Evolutionary conservation across 2,329 filamentous ascomycete genomes (phyloP), one percentile per base, ranked within the genome.

Genomic region (Aspergillus amoenus): DNA sequence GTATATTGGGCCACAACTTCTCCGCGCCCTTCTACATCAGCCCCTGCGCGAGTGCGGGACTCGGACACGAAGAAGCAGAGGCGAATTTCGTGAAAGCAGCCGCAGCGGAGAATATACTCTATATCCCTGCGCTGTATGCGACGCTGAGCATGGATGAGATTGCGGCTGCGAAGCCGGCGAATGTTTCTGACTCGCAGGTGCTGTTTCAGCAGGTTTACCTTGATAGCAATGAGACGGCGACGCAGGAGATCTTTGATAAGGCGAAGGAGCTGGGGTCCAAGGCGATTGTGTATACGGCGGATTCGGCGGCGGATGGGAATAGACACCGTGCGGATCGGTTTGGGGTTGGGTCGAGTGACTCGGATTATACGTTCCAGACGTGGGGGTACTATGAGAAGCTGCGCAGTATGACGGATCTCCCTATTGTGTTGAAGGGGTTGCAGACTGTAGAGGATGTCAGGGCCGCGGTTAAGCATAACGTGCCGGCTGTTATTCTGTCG

Each of bases 251-350:
- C 3, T 56, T 59, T 40, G 18, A 53, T 9, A 22, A 46, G 57
- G 88, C 96, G 72, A 85, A 89, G 70, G 81, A 81, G 62, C 81
- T 91, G 48, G 80, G 81, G 60, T 89, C 88, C 78, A 94, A 93
- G 71, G 95, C 92, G 72, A 82, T 97, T 63, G 88, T 87, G 60
- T 79, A 97, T 52, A 97, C 93, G 0, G 85, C 97, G 21, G 93
- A 97, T 72, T 91, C 92, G 0, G 90, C 93, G 0, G 90, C 94
- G 1, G 89, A 91, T 0, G 93, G 92, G 0, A 97, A 97, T 78
- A 82, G 93, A 3, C 50, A 49, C 3, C 55, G 55, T 5, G 58
- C 55, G 5, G 30, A 40, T 12, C 55, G 58, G 12, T 58, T 55
- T 21, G 51, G 52, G 9, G 52, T 56, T 2, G 56, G 56, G 4